Evolutionary conservation across 495 filamentous ascomycete species (phyloP), one percentile per base, ranked within the genome.

Genomic region (Daldinia decipiens): DNA sequence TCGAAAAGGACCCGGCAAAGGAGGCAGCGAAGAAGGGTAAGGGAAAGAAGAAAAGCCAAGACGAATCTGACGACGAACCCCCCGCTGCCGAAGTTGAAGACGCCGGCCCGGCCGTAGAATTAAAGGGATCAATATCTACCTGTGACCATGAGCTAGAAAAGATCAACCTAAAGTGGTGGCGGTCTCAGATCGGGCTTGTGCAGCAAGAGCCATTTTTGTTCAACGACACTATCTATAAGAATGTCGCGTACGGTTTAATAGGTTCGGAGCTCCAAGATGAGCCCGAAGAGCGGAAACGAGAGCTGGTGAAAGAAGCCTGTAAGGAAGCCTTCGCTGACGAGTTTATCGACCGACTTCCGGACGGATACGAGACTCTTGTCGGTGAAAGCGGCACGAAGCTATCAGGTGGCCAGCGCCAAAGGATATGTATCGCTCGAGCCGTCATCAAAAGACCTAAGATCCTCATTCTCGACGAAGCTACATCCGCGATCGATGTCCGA

Each of bases 381-480:
- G 81, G 81, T 11, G 81, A 83, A n/a, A 78, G 79, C n/a, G 86
- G 86, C 12, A 76, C 77, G 70, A 88, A 86, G 64, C 79, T 88
- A 5, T 83, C 80, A 0, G 85, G 84, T 17, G 86, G 86, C 7
- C 86, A 88, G 76, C 89, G 87, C 59, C 91, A 94, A 73, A 80
- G 91, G 31, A 82, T 92, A 17, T 90, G 89, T 27, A 88, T 93
- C 60, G 91, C 91, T 39, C 80, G 91, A 62, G 89, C 90, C 12
- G 86, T 89, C 36, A 79, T 97, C 15, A 88, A 89, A 58, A 85
- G 93, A 62, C 90, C 92, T 0, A 89, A 90, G 45, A 89, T 97
- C 36, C 80, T 97, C 24, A 89, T 97, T 17, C 81, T 97, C 57
- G 93, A 97, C 75, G 93, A 97, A 74, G 92, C 92, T 5, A 97